Evolutionary conservation across 805 yeast species (phyloP).

Genomic region (Lachancea waltii): DNA sequence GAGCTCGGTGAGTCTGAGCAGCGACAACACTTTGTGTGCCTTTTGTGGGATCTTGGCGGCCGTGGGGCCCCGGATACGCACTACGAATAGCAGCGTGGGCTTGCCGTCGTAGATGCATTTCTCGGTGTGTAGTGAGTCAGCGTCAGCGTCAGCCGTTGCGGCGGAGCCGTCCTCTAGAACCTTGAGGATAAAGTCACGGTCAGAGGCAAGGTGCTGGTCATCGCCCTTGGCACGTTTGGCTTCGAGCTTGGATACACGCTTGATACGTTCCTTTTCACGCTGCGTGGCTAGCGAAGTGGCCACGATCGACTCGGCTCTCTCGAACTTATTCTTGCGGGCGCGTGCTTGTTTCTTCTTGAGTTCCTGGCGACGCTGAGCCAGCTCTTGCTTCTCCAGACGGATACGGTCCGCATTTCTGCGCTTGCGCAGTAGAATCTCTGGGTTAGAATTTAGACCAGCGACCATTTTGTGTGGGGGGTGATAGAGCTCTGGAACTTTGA

Average conservation of each 20-base stretch:
- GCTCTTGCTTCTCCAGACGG: slow-evolving; percentile 67
- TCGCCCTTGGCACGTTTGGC: slow-evolving; percentile 28
- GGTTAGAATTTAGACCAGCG: slow-evolving; percentile 48
- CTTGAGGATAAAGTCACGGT: slow-evolving; percentile 32
- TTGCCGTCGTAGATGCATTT: slow-evolving; percentile 35
- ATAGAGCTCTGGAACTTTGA: too few species aligned
- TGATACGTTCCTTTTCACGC: slow-evolving; percentile 63
- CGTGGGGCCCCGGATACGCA: slow-evolving; percentile 60
- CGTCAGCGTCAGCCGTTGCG: slow-evolving; percentile 18
- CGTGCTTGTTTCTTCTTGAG: slow-evolving; percentile 40
- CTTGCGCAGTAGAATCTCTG: slow-evolving; percentile 70
- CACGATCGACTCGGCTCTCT: slow-evolving; percentile 70
- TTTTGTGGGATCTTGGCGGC: slow-evolving; percentile 62
- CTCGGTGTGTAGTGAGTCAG: slow-evolving; percentile 28
- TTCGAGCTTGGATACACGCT: slow-evolving; percentile 53
- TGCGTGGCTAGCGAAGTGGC: slow-evolving; percentile 57
- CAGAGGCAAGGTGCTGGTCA: slow-evolving; percentile 25
- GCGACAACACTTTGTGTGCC: slow-evolving; percentile 50
- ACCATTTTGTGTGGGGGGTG: slow-evolving; percentile 4
- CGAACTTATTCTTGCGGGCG: slow-evolving; percentile 45
- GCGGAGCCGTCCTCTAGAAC: slow-evolving; percentile 16
- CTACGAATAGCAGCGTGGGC: slow-evolving; percentile 53
- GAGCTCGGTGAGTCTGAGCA: slow-evolving; percentile 52
- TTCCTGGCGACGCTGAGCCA: slow-evolving; percentile 45
- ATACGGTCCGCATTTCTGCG: slow-evolving; percentile 73